Base-by-base conservation (phyloP, 495 filamentous ascomycete genomes). In the Hypoxylon intermedium region DNA sequence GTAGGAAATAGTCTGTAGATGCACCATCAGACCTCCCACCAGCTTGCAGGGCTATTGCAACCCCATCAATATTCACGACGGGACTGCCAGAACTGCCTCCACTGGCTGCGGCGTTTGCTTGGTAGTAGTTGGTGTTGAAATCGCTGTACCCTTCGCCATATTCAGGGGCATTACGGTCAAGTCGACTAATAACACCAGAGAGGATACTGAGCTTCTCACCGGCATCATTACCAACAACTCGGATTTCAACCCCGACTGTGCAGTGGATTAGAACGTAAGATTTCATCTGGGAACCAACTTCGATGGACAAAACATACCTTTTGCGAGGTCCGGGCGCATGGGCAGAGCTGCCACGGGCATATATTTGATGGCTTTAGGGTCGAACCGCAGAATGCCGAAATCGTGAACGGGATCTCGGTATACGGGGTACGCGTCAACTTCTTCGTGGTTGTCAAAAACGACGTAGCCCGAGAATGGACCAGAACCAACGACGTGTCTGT, bases 111-210 rank as follows among this genome's bases (percentile, higher is more conserved):
- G 94, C 94, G 11, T 93, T 95, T 57, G 94, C 94, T 79, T 99
- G 94, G 59, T 98, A 98, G 74, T 99, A 99, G 73, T 97, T 97
- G 28, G 94, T 98, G 70, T 98, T 99, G 80, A 99, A 99, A 69
- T 99, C 94, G 73, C 93, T 93, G 74, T 99, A 99, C 1, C 94
- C 94, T 58, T 98, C 94, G 30, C 94, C 93, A 64, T 99, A 99
- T 65, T 99, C 94, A 5, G 94, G 94, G 4, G 94, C 94, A 74
- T 99, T 99, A 47, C 94, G 83, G 66, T 99, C 94, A 54, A 98
- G 77, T 54, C 94, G 84, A 79, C 91, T 96, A 69, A 99, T 99
- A 21, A 99, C 93, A 59, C 94, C 94, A 9, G 95, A 98, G 30
- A 98, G 79, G 67, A 99, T 99, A 76, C 92, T 96, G 51, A 99